Evolutionary conservation across 1,284 basidiomycete species (phyloP).

Genomic region (Takashimella tepidaria): DNA sequence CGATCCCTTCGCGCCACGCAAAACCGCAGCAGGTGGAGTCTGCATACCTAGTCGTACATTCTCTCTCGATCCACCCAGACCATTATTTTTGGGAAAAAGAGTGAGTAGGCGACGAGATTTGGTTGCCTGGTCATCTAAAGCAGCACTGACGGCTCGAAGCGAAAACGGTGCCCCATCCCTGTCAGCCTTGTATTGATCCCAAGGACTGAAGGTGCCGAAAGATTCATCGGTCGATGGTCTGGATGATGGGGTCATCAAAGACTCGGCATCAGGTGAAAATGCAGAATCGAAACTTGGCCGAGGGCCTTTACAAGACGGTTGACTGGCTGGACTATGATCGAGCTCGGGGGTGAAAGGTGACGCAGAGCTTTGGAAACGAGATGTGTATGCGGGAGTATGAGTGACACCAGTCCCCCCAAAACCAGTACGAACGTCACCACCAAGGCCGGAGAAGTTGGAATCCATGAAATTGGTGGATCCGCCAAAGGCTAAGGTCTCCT

Average conservation of each 20-base stretch:
- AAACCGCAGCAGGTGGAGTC: not conserved
- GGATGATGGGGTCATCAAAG: not conserved
- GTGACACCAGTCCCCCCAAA: not conserved
- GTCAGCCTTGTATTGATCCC: not conserved
- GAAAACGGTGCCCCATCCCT: not conserved
- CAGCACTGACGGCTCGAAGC: not conserved
- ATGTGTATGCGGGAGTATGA: not conserved
- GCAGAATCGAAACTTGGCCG: not conserved
- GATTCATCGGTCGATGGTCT: not conserved
- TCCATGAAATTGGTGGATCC: not conserved
- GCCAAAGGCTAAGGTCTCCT: not conserved
- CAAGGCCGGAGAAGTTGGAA: not conserved
- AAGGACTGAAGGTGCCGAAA: not conserved
- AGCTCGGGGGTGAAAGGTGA: not conserved
- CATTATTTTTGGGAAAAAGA: not conserved
- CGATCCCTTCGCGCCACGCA: not conserved
- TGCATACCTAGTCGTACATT: not conserved
- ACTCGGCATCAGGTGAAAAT: not conserved
- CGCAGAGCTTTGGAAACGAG: not conserved
- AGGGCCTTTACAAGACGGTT: not conserved
- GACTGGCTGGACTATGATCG: too few species aligned
- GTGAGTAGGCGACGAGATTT: not conserved
- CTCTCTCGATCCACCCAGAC: too few species aligned
- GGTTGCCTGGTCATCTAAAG: not conserved
- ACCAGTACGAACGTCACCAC: not conserved